Base-by-base conservation (phyloP, 768 basidiomycete genomes). In the Psilocybe tampanensis region DNA sequence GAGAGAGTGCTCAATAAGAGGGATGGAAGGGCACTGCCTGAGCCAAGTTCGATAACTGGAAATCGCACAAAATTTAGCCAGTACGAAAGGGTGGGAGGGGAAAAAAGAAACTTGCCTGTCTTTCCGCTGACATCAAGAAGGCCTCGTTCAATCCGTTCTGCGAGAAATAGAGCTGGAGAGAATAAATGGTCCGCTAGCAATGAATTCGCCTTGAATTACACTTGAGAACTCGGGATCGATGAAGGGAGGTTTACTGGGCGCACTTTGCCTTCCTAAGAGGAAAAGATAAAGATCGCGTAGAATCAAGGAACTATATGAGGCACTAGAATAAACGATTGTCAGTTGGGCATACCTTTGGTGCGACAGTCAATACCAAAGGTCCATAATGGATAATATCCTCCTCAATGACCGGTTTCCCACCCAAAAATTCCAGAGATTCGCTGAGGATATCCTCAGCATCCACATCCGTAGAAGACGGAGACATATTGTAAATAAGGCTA, bases 161-260 rank as follows among this genome's bases (percentile, higher is more conserved):
- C 85, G 17, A 91, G 75, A 54, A 86, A 79, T 8, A 91, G 74
- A 8, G 83, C 80, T 15, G 86, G 88, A 36, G 86, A 90, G 67
- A 90, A 90, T 2, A 90, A 74, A 59, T 88, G 86, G 69, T 90
- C 88, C 47, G 88, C 89, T 19, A 90, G 74, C 9, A 89, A 76
- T 13, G 86, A 88, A 58, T 84, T 88, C 24, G 88, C 85, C 87
- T 89, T 68, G 41, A 23, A 59, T 50, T 32, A 34, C 48, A 26
- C 51, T 58, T 58, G 55, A 63, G 54, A 41, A 54, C 54, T 36
- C 26, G 44, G 42, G n/a, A 53, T 55, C 24, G 55, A 43, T 50
- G 44, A 55, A 39, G 43, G 41, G 32, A 18, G 51, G 22, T 44
- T 29, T 53, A 36, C 50, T 57, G 47, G 41, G 70, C 75, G 60